These are phyloP conservation scores for Salvia miltiorrhiza DNA, from an alignment of 257 asterid species.

Conservation along the genomic window DNA sequence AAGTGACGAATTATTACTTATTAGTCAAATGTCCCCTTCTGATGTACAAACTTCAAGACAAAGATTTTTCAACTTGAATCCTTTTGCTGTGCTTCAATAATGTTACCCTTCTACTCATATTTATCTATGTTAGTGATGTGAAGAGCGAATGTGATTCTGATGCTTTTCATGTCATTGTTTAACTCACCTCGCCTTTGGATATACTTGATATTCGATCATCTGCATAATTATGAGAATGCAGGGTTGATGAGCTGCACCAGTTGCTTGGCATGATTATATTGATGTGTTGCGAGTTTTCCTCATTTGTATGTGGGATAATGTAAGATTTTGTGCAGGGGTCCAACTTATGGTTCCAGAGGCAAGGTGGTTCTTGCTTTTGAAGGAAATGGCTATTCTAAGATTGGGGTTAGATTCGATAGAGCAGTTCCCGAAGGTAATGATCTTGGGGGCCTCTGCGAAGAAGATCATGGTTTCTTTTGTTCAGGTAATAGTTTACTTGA, in stretches of 20 bases:
- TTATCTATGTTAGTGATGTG: not conserved
- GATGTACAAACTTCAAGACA: not conserved
- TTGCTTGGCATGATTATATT: conserved; percentile 11
- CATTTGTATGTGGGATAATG: conserved; percentile 3
- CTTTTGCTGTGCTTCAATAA: not conserved
- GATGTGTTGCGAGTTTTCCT: not conserved
- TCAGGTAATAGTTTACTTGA: conserved; percentile 47
- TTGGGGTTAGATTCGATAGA: conserved; percentile 87
- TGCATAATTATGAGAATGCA: not conserved
- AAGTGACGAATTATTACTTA: not conserved
- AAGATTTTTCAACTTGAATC: not conserved
- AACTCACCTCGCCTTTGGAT: not conserved
- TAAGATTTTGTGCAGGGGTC: conserved; percentile 55
- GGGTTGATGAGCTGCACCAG: not conserved
- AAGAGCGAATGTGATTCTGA: not conserved
- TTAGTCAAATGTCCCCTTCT: not conserved
- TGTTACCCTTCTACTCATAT: not conserved
- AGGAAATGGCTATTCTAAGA: conserved; percentile 71
- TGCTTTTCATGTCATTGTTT: not conserved
- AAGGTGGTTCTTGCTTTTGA: conserved; percentile 77
- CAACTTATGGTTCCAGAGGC: conserved; percentile 64
- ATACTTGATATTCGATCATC: not conserved
- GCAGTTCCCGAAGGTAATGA: conserved; percentile 77
- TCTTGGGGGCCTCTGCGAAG: conserved; percentile 92
- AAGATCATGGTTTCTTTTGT: conserved; percentile 86